These are phyloP conservation scores for Rhizoclosmatium sp. DNA, from an alignment of 192 early-diverging fungal species.

Conservation along the genomic window DNA sequence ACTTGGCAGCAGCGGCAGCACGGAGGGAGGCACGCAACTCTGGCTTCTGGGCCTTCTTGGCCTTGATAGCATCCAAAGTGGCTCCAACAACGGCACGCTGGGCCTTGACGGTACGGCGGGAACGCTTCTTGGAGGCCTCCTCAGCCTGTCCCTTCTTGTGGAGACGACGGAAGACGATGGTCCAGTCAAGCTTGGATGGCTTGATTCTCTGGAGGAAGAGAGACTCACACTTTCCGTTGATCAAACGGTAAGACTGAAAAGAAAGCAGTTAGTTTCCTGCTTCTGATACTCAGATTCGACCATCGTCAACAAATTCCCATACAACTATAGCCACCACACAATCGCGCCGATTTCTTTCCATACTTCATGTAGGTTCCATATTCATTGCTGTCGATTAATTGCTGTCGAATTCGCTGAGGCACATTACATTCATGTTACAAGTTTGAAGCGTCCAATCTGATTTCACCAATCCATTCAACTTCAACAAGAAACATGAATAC, in stretches of 20 bases:
- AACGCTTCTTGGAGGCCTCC: conserved; percentile 96
- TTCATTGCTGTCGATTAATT: too few relatives aligned
- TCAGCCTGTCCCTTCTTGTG: conserved; percentile 99
- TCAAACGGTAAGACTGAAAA: conserved; percentile 84
- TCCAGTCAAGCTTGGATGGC: conserved; percentile 98
- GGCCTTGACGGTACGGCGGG: conserved; percentile 92
- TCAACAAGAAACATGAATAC: conserved; percentile 19
- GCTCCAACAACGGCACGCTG: conserved; percentile 96
- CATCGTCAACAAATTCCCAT: too few relatives aligned
- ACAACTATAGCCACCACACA: too few relatives aligned
- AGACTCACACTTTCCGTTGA: conserved; percentile 96
- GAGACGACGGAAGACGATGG: conserved; percentile 94
- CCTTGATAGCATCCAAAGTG: conserved; percentile 94
- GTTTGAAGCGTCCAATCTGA: too few relatives aligned
- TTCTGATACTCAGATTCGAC: too few relatives aligned
- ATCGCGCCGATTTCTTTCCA: too few relatives aligned
- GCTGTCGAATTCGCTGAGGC: too few relatives aligned
- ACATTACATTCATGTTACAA: too few relatives aligned
- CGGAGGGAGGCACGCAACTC: conserved; percentile 93
- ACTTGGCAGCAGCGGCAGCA: conserved; percentile 79
- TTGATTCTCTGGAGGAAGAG: conserved; percentile 97
- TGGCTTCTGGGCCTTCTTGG: conserved; percentile 96
- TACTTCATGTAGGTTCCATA: too few relatives aligned
- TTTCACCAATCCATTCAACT: too few relatives aligned
- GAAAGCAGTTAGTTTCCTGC: too few relatives aligned